Percentiles rank a stretch among this genome's conserved stretches.
phyloP scores from a whole-genome alignment of 257 asterid genomes.

The Eucommia ulmoides region DNA sequence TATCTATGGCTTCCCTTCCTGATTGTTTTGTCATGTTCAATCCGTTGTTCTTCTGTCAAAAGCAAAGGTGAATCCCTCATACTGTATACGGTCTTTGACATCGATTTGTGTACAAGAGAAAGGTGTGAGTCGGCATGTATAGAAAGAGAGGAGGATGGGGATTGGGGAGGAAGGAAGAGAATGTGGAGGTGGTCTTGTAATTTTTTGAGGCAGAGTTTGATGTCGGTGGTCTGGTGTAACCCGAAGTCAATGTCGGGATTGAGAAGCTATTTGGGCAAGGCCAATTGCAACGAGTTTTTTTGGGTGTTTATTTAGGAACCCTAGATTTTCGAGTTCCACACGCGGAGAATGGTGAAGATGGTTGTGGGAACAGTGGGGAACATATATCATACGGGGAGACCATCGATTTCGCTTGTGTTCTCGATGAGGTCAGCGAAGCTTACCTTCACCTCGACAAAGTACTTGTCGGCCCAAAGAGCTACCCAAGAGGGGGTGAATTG shows the following conservation, averaged over 20 bases:
- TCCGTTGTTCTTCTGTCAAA: too few relatives aligned
- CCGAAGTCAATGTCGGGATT: conserved; percentile 6
- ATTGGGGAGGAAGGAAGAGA: neutral
- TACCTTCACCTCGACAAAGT: conserved; percentile 91
- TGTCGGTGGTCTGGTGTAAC: conserved; percentile 1
- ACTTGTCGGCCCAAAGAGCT: neutral
- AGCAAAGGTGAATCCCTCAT: too few relatives aligned
- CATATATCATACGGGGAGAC: conserved; percentile 65
- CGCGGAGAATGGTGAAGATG: conserved; percentile 7
- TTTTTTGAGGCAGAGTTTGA: conserved; percentile 26
- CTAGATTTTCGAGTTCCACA: neutral
- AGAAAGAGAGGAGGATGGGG: too few relatives aligned
- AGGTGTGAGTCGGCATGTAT: too few relatives aligned
- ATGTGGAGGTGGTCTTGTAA: conserved; percentile 46
- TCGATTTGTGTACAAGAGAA: too few relatives aligned
- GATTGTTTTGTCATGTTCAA: too few relatives aligned
- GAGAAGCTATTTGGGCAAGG: neutral
- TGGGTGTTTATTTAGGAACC: neutral
- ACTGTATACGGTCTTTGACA: too few relatives aligned
- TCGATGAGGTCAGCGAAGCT: conserved; percentile 90
- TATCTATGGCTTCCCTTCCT: too few relatives aligned
- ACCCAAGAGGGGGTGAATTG: too few relatives aligned
- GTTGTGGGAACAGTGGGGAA: conserved; percentile 8
- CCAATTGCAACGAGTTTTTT: neutral
- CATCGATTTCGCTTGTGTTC: conserved; percentile 60